Conservation (phyloP, 192 early-diverging fungal genomes). For the Coemansia sp. region DNA sequence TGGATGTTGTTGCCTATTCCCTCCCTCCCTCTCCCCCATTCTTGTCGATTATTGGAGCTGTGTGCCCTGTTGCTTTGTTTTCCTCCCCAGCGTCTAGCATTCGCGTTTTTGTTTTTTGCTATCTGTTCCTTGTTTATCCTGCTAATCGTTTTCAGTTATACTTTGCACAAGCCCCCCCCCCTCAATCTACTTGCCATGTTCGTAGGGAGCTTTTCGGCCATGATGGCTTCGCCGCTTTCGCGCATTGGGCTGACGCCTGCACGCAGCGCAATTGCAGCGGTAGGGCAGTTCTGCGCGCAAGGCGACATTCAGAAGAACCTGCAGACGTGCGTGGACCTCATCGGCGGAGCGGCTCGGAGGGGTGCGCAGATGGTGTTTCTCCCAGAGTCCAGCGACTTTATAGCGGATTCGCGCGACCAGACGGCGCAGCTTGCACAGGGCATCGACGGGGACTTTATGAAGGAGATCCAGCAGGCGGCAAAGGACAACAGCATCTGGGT, state of each 20-base stretch:
- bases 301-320: conserved; percentile 61
- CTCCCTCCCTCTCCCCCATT: neutral
- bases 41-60: neutral
- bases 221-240: conserved; percentile 42
- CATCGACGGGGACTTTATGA: conserved; percentile 61
- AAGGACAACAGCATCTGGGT: conserved; percentile 66
- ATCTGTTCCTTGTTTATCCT: neutral
- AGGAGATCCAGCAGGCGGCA: conserved; percentile 63
- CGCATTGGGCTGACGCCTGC: conserved; percentile 26
- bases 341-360: conserved; percentile 59
- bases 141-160: neutral
- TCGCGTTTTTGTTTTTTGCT: neutral
- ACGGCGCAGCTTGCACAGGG: conserved; percentile 56
- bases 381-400: conserved; percentile 85
- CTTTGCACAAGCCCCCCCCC: neutral
- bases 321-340: conserved; percentile 62
- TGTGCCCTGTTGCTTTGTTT: neutral
- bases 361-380: conserved; percentile 78
- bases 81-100: neutral
- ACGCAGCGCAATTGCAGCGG: conserved; percentile 57
- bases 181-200: neutral
- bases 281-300: conserved; percentile 76
- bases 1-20: neutral
- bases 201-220: conserved; percentile 42
- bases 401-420: conserved; percentile 61